Conservation (phyloP, 2,329 filamentous ascomycete species). For the Colletotrichum filicis region DNA sequence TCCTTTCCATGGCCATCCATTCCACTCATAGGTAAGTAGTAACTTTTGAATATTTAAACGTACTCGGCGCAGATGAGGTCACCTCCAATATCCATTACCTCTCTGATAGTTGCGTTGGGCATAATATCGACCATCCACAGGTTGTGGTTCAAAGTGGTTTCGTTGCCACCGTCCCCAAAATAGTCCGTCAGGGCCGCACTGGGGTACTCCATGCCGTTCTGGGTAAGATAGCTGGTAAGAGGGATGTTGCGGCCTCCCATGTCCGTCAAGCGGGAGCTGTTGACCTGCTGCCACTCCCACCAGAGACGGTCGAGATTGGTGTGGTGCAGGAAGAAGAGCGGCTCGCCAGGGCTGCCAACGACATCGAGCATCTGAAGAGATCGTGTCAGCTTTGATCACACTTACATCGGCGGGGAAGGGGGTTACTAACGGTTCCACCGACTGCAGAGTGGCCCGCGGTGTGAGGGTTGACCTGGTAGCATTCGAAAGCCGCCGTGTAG, state of each 20-base stretch:
- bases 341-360: constrained; percentile 24
- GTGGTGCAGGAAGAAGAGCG: constrained; percentile 31
- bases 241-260: constrained; percentile 19
- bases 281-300: constrained; percentile 29
- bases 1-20: too few species aligned
- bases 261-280: constrained; percentile 21
- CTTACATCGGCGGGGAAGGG: neutral
- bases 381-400: too few species aligned
- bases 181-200: neutral
- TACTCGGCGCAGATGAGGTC: constrained; percentile 42
- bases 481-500: constrained; percentile 21
- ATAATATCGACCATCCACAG: constrained; percentile 42
- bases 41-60: neutral
- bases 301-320: constrained; percentile 26
- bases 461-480: constrained; percentile 23
- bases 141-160: constrained; percentile 40
- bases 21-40: too few species aligned
- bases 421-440: constrained; percentile 21
- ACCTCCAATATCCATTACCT: constrained; percentile 43
- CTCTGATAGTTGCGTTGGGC: constrained; percentile 37
- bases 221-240: constrained; percentile 10
- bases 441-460: constrained; percentile 28
- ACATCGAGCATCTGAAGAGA: constrained; percentile 24
- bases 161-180: constrained; percentile 36
- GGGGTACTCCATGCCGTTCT: constrained; percentile 19